Percentiles rank a stretch among this genome's conserved stretches.
Conservation (phyloP, 2,329 filamentous ascomycete genomes). For the Diaporthe humulicola region DNA sequence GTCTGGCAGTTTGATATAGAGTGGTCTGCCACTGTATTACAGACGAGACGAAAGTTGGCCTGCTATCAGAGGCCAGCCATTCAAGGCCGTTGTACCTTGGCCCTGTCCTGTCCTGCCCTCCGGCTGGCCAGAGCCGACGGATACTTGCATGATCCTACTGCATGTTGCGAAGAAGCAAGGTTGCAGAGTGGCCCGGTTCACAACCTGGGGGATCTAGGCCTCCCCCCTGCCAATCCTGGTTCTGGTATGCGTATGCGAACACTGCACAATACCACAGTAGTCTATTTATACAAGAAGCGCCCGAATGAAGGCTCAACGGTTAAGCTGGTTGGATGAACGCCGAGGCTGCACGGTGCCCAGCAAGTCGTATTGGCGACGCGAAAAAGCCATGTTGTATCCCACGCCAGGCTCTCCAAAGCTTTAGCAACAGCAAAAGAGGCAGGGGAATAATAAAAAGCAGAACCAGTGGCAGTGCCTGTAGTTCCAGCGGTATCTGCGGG, state of each 20-base stretch:
- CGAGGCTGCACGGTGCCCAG: background rate
- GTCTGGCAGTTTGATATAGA: conserved; percentile 25
- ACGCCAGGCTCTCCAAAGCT: background rate
- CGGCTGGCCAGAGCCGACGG: background rate
- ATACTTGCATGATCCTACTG: background rate
- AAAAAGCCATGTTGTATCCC: background rate
- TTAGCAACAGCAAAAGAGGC: background rate
- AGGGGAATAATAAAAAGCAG: background rate
- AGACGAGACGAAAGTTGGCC: conserved; percentile 17
- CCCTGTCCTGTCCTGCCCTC: background rate
- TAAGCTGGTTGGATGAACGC: background rate
- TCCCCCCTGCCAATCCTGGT: background rate
- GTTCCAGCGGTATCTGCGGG: too few species aligned
- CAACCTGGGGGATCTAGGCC: background rate
- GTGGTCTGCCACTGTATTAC: background rate
- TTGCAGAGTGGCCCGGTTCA: conserved; percentile 5
- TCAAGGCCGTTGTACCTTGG: background rate
- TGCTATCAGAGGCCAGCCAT: background rate
- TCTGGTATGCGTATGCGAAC: background rate
- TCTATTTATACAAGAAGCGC: background rate
- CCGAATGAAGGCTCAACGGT: background rate
- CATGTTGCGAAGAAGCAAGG: background rate
- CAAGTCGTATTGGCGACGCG: background rate
- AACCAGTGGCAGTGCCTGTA: background rate
- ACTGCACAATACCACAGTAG: too few species aligned